A percentile compares a stretch with the other conserved stretches of the same genome.
These are phyloP conservation scores for Cystofilobasidium capitatum DNA, from an alignment of 768 basidiomycete genomes.

Conservation along the genomic window DNA sequence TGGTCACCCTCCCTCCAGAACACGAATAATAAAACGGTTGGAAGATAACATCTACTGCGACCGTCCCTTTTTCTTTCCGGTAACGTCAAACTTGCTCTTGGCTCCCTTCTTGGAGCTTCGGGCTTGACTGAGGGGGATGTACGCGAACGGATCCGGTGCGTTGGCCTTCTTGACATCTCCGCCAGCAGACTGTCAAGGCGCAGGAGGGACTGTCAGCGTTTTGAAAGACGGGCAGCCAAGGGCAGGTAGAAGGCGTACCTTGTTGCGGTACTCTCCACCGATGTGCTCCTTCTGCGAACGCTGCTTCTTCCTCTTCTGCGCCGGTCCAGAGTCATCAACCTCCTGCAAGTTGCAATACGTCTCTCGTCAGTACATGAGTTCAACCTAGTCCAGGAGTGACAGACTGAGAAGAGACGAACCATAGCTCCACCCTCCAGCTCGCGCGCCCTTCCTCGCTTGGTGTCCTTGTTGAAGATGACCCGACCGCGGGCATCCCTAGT, in stretches of 20 bases:
- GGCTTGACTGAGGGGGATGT: constrained; percentile 67
- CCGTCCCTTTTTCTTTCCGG: constrained; percentile 17
- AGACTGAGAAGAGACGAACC: constrained; percentile 29
- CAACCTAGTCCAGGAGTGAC: neutral
- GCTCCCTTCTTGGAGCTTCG: constrained; percentile 10
- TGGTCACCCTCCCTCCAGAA: no score
- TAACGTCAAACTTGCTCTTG: constrained; percentile 22
- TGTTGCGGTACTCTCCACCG: constrained; percentile 58
- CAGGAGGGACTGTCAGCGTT: neutral
- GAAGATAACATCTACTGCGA: neutral
- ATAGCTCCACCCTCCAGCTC: constrained; percentile 51
- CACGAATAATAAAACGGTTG: neutral
- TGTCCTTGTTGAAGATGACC: constrained; percentile 93
- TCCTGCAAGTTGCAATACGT: constrained; percentile 51
- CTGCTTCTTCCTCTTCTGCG: constrained; percentile 43
- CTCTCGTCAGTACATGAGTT: neutral
- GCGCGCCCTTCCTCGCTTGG: constrained; percentile 77
- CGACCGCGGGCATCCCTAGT: constrained; percentile 71
- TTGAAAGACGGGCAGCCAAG: neutral
- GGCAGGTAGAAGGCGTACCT: neutral
- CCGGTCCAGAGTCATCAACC: constrained; percentile 49
- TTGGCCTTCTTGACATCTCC: constrained; percentile 84
- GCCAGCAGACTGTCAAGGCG: constrained; percentile 64
- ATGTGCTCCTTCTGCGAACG: constrained; percentile 28
- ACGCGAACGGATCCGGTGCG: constrained; percentile 82